Evolutionary conservation across 1,139 yeast genomes (phyloP).

Genomic region (Dujonia santamariae): DNA sequence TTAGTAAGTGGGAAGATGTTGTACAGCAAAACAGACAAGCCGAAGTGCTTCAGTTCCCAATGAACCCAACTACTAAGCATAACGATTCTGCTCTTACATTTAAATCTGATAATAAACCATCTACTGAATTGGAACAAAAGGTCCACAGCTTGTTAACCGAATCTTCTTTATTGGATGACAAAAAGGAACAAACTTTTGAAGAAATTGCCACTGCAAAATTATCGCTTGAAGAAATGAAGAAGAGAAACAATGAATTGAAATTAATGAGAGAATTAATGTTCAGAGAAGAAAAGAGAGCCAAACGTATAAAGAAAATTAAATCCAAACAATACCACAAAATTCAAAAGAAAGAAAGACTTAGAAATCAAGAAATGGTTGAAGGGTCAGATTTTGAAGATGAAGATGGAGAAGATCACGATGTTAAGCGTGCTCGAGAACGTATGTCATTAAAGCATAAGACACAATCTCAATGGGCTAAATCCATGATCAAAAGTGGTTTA

Average conservation of each 20-base stretch:
- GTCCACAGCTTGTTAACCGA: slow-evolving; percentile 59
- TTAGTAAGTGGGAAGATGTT: slow-evolving; percentile 83
- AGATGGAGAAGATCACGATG: slow-evolving; percentile 63
- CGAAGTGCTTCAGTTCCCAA: slow-evolving; percentile 77
- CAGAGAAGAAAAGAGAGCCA: slow-evolving; percentile 89
- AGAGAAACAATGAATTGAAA: slow-evolving; percentile 79
- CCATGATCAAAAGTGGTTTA: slow-evolving; percentile 86
- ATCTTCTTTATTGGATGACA: slow-evolving; percentile 70
- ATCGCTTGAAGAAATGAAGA: slow-evolving; percentile 74
- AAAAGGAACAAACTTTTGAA: slow-evolving; percentile 78
- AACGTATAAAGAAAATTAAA: slow-evolving; percentile 88
- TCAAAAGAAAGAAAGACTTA: slow-evolving; percentile 77
- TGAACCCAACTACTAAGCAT: slow-evolving; percentile 48
- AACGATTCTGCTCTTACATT: slow-evolving; percentile 55
- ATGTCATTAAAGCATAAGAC: slow-evolving; percentile 90
- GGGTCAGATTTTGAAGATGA: slow-evolving; percentile 51
- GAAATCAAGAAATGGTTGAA: slow-evolving; percentile 68
- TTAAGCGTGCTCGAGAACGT: slow-evolving; percentile 82
- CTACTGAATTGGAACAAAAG: slow-evolving; percentile 65
- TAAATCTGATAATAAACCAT: slow-evolving; percentile 43
- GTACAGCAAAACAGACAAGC: slow-evolving; percentile 79
- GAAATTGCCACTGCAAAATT: slow-evolving; percentile 81
- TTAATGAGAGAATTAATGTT: slow-evolving; percentile 95
- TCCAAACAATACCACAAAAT: slow-evolving; percentile 86
- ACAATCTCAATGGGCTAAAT: slow-evolving; percentile 86